phyloP scores from a whole-genome alignment of 495 filamentous ascomycete species.

The Pseudomonodictys pantanalensis region DNA sequence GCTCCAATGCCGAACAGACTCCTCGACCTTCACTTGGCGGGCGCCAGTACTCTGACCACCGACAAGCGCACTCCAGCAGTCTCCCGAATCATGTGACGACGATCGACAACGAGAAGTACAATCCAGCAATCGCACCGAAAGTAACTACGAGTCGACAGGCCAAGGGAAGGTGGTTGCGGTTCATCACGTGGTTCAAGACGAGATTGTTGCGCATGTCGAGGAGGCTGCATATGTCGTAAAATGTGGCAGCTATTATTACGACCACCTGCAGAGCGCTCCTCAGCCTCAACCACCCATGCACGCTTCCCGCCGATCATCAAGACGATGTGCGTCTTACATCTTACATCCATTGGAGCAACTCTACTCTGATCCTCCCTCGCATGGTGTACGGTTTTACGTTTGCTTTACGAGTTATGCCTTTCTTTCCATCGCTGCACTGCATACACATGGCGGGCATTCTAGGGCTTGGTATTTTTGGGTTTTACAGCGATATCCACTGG shows the following conservation, averaged over 20 bases:
- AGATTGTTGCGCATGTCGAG: constrained; percentile 31
- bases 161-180: constrained; percentile 35
- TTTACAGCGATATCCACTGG: not conserved
- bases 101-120: constrained; percentile 17
- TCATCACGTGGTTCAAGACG: constrained; percentile 39
- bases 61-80: constrained; percentile 17
- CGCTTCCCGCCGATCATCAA: not conserved
- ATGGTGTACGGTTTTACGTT: too few relatives aligned
- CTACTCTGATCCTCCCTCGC: not conserved
- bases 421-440: too few relatives aligned
- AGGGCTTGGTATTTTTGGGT: not conserved
- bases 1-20: constrained; percentile 26
- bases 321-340: not conserved
- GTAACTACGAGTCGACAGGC: constrained; percentile 25
- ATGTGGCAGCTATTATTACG: not conserved
- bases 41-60: constrained; percentile 32
- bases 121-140: constrained; percentile 11
- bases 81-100: constrained; percentile 21
- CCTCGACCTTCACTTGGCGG: constrained; percentile 25
- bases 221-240: constrained; percentile 13
- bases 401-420: too few relatives aligned
- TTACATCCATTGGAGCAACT: not conserved
- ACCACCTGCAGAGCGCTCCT: not conserved
- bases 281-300: not conserved
- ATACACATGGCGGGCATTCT: too few relatives aligned